phyloP scores from a whole-genome alignment of 1,284 basidiomycete species.

The Hortiboletus rubellus region DNA sequence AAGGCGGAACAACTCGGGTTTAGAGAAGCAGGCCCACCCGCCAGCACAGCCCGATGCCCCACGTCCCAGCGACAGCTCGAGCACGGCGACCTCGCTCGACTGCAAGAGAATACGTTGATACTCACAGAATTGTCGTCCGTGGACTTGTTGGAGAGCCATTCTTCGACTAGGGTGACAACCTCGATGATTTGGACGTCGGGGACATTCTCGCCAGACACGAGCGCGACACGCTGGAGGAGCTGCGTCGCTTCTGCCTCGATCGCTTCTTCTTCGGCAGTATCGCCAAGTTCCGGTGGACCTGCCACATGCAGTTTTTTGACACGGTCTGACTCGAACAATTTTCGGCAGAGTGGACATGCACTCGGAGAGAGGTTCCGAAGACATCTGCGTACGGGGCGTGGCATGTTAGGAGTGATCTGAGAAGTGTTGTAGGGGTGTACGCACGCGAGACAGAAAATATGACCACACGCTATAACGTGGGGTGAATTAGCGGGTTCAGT shows the following conservation, averaged over 20 bases:
- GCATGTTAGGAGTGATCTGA: slow-evolving; percentile 14
- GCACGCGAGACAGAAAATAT: slow-evolving; percentile 65
- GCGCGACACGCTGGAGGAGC: slow-evolving; percentile 47
- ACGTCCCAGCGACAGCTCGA: neutral
- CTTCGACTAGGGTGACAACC: slow-evolving; percentile 47
- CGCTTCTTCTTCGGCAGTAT: slow-evolving; percentile 24
- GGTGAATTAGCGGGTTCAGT: slow-evolving; percentile 51
- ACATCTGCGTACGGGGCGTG: slow-evolving; percentile 40
- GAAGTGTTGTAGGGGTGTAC: slow-evolving; percentile 27
- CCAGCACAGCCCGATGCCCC: neutral
- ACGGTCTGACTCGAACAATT: slow-evolving; percentile 50
- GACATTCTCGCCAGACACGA: slow-evolving; percentile 45
- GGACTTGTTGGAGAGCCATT: slow-evolving; percentile 42
- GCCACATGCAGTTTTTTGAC: slow-evolving; percentile 62
- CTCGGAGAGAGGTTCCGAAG: slow-evolving; percentile 49
- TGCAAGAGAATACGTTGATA: slow-evolving; percentile 10
- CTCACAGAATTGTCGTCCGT: slow-evolving; percentile 34
- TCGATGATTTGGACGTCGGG: slow-evolving; percentile 44
- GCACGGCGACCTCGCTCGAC: neutral
- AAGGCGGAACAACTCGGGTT: slow-evolving; percentile 25
- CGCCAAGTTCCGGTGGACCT: slow-evolving; percentile 41
- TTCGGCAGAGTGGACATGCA: slow-evolving; percentile 65
- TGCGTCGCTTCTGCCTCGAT: slow-evolving; percentile 36
- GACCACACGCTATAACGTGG: slow-evolving; percentile 66
- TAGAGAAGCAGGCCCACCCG: slow-evolving; percentile 3